phyloP scores from a whole-genome alignment of 495 filamentous ascomycete genomes.

The Neurospora discreta region DNA sequence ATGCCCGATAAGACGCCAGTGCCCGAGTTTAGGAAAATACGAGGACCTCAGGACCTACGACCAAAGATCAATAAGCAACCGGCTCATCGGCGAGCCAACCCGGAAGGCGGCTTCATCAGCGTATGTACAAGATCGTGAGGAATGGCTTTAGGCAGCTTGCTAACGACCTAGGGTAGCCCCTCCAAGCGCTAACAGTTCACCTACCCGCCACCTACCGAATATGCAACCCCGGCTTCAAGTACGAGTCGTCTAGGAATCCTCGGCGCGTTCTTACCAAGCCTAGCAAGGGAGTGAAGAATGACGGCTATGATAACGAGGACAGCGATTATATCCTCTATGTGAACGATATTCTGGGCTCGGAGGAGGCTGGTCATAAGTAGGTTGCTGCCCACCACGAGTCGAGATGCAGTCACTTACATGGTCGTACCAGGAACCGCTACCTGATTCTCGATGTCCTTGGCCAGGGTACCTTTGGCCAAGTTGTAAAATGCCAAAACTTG shows the following conservation, averaged over 20 bases:
- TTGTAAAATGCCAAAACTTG: conserved; percentile 98
- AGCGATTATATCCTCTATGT: conserved; percentile 99
- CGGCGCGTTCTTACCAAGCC: conserved; percentile 96
- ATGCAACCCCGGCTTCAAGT: conserved; percentile 97
- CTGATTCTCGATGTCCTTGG: conserved; percentile 96
- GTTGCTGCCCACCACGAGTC: conserved; percentile 16
- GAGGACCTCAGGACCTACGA: conserved; percentile 59
- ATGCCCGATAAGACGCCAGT: conserved; percentile 56
- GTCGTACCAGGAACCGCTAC: conserved; percentile 71
- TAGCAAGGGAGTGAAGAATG: conserved; percentile 97
- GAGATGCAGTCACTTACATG: neutral
- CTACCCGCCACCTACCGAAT: conserved; percentile 94
- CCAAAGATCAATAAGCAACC: conserved; percentile 81
- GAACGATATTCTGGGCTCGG: conserved; percentile 95
- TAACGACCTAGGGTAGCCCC: conserved; percentile 46
- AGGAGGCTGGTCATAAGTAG: conserved; percentile 95
- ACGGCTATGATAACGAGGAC: conserved; percentile 98
- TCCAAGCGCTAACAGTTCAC: conserved; percentile 91
- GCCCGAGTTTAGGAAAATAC: conserved; percentile 74
- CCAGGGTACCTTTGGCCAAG: conserved; percentile 98
- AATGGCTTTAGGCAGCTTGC: neutral
- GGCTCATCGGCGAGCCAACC: conserved; percentile 83
- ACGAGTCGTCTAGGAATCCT: conserved; percentile 97
- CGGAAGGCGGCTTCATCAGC: conserved; percentile 97
- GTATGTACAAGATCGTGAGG: conserved; percentile 40